Conservation (phyloP, 192 early-diverging fungal species). For the Allomyces macrogynus region DNA sequence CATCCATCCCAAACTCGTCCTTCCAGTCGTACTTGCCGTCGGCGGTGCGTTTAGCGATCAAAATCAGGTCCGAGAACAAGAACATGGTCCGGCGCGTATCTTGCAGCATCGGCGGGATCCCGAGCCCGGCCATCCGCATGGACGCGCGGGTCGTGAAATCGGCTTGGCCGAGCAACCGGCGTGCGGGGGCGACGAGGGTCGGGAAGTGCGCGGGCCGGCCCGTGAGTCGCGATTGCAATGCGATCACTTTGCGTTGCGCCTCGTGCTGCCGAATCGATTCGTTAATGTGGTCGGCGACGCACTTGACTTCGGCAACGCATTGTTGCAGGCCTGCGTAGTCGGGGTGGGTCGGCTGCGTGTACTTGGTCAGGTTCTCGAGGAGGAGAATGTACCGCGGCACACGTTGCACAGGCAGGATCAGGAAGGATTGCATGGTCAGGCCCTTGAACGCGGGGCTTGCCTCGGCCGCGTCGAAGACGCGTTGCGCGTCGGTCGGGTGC, state of each 20-base stretch:
- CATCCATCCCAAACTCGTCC: neutral
- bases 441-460: slow-evolving; percentile 19
- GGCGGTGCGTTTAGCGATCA: neutral
- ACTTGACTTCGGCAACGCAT: slow-evolving; percentile 21
- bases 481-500: slow-evolving; percentile 13
- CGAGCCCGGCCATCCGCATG: neutral
- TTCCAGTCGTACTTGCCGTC: neutral
- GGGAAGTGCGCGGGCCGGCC: slow-evolving; percentile 10
- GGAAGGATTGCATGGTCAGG: slow-evolving; percentile 26
- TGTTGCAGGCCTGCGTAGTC: slow-evolving; percentile 20
- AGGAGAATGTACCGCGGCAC: slow-evolving; percentile 25
- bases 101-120: neutral
- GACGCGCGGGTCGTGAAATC: neutral
- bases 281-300: slow-evolving; percentile 56
- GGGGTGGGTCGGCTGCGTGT: slow-evolving; percentile 20
- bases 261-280: slow-evolving; percentile 63
- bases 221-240: slow-evolving; percentile 39
- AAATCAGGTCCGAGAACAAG: neutral
- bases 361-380: slow-evolving; percentile 25
- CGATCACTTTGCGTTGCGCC: slow-evolving; percentile 44
- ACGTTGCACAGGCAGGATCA: slow-evolving; percentile 27
- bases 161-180: neutral
- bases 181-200: neutral
- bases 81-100: neutral
- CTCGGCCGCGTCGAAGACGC: slow-evolving; percentile 17